Evolutionary conservation across 805 yeast genomes (phyloP), one percentile per base, ranked within the genome.

Genomic region (Myxozyma neglecta): DNA sequence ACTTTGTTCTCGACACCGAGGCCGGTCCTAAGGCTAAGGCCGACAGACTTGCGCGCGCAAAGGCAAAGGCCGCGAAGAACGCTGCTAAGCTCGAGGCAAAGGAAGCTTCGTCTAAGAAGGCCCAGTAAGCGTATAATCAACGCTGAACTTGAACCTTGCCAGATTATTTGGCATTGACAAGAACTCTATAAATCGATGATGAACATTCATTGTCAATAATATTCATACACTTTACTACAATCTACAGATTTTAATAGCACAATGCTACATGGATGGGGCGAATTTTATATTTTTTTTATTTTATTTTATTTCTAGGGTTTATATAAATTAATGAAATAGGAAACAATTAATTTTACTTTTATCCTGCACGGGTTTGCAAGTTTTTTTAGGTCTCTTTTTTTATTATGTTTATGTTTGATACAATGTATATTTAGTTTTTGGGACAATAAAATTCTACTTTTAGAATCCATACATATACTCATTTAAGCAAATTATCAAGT

Each of bases 1-100:
- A 93, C 78, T 88, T 78, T 76, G 73, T 85, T 66, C 79, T 93
- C 69, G 87, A 87, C 74, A 92, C 99, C n/a, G 96, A 90, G 77
- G 89, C 93, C 68, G 96, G 96, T 63, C 86, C 86, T 53, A 85
- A 85, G 70, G 96, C 93, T 44, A 88, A 86, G 75, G 80, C 81
- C 32, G 83, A 82, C 65, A 84, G 97, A 79, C 96, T 74, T 72
- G 53, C 73, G 73, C 70, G 70, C 82, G 74, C 71, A 85, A 88
- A 68, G 85, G 85, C 75, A 60, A 76, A 71, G 58, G 77, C 76
- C 8, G 77, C 76, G 60, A 76, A 71, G 58, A 77, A 75, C 8
- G 77, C 76, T 64, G 55, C 55, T 40, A 51, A 51, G 46, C 39
- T 40, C 35, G 74, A 71, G 86, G 78, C 76, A 7, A 74, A 72